Conservation (phyloP, 1,284 basidiomycete species). For the Sanguinoderma infundibulare region DNA sequence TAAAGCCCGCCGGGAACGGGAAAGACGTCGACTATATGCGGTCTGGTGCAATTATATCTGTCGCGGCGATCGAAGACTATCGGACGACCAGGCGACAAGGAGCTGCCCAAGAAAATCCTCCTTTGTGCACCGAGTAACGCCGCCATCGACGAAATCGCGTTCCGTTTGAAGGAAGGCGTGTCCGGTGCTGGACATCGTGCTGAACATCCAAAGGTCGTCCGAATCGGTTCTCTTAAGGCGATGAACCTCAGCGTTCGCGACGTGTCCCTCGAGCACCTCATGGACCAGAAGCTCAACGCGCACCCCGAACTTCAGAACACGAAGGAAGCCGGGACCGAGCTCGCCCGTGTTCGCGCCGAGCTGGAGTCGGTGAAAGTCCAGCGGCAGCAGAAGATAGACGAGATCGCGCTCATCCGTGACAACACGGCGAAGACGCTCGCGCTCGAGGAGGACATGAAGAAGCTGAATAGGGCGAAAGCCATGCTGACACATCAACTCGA, state of each 20-base stretch:
- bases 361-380: slow-evolving; percentile 69
- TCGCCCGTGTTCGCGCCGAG: slow-evolving; percentile 65
- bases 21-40: slow-evolving; percentile 98
- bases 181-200: slow-evolving; percentile 60
- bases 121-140: slow-evolving; percentile 99
- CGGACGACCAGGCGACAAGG: slow-evolving; percentile 54
- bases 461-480: slow-evolving; percentile 68
- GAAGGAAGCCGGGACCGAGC: slow-evolving; percentile 58
- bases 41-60: slow-evolving; percentile 87
- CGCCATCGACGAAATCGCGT: slow-evolving; percentile 96
- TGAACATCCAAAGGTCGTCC: slow-evolving; percentile 80
- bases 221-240: slow-evolving; percentile 82
- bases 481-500: slow-evolving; percentile 75
- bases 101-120: slow-evolving; percentile 76
- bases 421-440: slow-evolving; percentile 52
- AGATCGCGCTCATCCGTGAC: slow-evolving; percentile 56
- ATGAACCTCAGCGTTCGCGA: slow-evolving; percentile 88
- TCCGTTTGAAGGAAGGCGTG: slow-evolving; percentile 83
- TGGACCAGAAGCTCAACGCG: slow-evolving; percentile 76
- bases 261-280: slow-evolving; percentile 85
- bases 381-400: slow-evolving; percentile 67
- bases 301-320: slow-evolving; percentile 43
- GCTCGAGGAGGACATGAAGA: slow-evolving; percentile 72
- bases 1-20: slow-evolving; percentile 95
- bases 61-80: slow-evolving; percentile 57